A percentile compares a stretch with the other conserved stretches of the same genome.
Evolutionary conservation across 345 rosid genomes (phyloP).

Genomic region (Iberis pinnata): DNA sequence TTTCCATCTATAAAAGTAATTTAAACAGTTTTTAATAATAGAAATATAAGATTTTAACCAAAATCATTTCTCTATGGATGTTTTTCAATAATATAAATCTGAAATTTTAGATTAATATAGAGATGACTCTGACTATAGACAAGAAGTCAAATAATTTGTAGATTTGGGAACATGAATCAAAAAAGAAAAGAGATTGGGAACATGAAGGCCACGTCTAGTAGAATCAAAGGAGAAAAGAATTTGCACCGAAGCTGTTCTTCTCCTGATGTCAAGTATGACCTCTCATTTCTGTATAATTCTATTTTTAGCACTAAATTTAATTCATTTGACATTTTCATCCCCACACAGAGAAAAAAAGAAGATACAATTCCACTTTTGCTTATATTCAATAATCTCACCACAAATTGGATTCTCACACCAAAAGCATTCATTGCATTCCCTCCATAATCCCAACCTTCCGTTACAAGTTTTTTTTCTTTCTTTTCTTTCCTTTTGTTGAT

Average conservation of each 20-base stretch:
- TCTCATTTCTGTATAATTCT: constrained; percentile 29
- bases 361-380: constrained; percentile 21
- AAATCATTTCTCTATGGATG: no score
- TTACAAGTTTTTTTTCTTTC: constrained; percentile 11
- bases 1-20: no score
- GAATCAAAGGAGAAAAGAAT: constrained; percentile 7
- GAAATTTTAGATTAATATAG: no score
- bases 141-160: no score
- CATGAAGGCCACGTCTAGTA: constrained; percentile 21
- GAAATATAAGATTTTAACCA: no score
- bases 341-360: not conserved
- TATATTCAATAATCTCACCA: constrained; percentile 6
- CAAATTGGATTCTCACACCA: no score
- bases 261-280: constrained; percentile 32
- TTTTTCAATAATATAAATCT: no score
- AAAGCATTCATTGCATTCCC: constrained; percentile 30
- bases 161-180: no score
- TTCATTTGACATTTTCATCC: constrained; percentile 24
- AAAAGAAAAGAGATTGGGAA: no score
- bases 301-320: constrained; percentile 28
- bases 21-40: no score
- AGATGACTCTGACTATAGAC: no score
- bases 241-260: constrained; percentile 16
- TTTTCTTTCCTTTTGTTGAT: no score
- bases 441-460: constrained; percentile 33